Evolutionary conservation across 202 grass and related monocot genomes (phyloP), one percentile per base, ranked within the genome.

Genomic region (Carex arenaria): DNA sequence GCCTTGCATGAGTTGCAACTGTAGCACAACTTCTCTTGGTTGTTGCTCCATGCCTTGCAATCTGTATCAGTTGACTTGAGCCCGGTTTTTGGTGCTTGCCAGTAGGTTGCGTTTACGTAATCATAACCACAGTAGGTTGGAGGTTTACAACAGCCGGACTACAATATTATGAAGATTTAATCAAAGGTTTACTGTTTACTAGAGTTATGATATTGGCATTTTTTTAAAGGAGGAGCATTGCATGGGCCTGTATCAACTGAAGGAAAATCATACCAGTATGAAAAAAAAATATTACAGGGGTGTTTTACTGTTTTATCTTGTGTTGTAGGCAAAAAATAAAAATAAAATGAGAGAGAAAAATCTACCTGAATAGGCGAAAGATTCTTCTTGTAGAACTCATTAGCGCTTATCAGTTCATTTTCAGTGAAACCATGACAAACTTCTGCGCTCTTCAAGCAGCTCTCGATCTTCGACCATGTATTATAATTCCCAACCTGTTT

Each of bases 141-240:
- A 36, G 95, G 95, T 72, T 98, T 95, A 84, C 95, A 98, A 79
- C 93, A 98, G 0, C 95, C 89, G 3, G 95, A 95, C 92, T 95
- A 89, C 78, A 87, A 19, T 42, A 30, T 20, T 28, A 57, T 56
- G 51, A 77, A 57, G 53, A 57, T 77, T 14, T 52, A n/a, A 54
- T 76, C 51, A 67, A 12, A 17, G 71, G 10, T 65, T 72, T 31
- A 8, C 42, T 45, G 7, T 43, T 43, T 9, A 68, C 18, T 68
- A 68, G 5, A 17, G 15, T n/a, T 69, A 40, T 9, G 10, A 19
- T 43, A 19, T 43, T 45, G 18, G 36, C 38, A 11, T 11, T 3
- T 11, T 49, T 45, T 49, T 49, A 12, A 0, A 12, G n/a, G n/a
- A 49, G 45, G 45, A 59, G 17, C 17, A 59, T 59, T 59, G 18